Conservation (phyloP, 2,329 filamentous ascomycete genomes). For the Coniochaeta prunicola region DNA sequence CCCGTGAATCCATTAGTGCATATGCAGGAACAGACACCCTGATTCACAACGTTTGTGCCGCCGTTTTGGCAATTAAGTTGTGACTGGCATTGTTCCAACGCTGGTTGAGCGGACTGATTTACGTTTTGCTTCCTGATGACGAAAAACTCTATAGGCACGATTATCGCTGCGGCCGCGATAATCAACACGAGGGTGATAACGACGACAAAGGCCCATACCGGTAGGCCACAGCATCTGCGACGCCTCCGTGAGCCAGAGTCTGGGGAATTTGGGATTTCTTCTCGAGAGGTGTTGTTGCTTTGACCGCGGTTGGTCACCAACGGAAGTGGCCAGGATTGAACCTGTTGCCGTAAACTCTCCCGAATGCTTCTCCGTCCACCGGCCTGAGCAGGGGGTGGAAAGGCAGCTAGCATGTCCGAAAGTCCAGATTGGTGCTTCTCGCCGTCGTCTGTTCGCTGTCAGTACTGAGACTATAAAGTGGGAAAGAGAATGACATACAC, state of each 20-base stretch:
- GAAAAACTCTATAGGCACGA: slow-evolving; percentile 65
- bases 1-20: slow-evolving; percentile 82
- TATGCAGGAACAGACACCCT: slow-evolving; percentile 71
- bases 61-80: slow-evolving; percentile 68
- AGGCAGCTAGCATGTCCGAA: slow-evolving; percentile 60
- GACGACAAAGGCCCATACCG: slow-evolving; percentile 69
- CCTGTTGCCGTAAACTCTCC: slow-evolving; percentile 39
- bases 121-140: slow-evolving; percentile 45
- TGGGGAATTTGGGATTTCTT: slow-evolving; percentile 5
- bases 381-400: slow-evolving; percentile 52
- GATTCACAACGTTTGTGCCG: slow-evolving; percentile 64
- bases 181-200: slow-evolving; percentile 57
- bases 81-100: slow-evolving; percentile 47
- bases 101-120: slow-evolving; percentile 22
- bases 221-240: slow-evolving; percentile 76
- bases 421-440: slow-evolving; percentile 45
- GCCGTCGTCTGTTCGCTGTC: slow-evolving; percentile 18
- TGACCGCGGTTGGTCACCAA: slow-evolving; percentile 18
- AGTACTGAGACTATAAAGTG: not conserved
- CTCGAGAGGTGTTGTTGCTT: slow-evolving; percentile 11
- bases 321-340: slow-evolving; percentile 44
- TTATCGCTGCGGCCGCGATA: slow-evolving; percentile 71
- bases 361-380: slow-evolving; percentile 29
- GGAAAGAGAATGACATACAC: slow-evolving; percentile 23
- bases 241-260: slow-evolving; percentile 20